phyloP scores from a whole-genome alignment of 768 basidiomycete genomes.

The Naganishia friedmannii region DNA sequence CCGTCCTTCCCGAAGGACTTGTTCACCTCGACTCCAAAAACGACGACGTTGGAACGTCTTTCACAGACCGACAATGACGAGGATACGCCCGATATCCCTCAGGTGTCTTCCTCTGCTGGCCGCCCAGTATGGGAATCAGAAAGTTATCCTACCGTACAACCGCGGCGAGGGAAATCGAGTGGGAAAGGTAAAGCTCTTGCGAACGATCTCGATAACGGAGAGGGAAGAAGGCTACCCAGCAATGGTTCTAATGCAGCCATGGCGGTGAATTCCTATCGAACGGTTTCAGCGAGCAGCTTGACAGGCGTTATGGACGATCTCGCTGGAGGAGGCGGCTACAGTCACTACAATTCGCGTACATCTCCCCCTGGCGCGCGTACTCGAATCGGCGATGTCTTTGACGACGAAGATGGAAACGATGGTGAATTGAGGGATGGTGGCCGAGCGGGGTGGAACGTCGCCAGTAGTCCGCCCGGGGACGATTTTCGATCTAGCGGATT shows the following conservation, averaged over 20 bases:
- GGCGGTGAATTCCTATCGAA: neutral
- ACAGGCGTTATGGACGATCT: slow-evolving; percentile 20
- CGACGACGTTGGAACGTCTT: neutral
- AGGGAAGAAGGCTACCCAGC: too few relatives aligned
- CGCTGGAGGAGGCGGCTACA: neutral
- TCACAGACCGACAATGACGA: slow-evolving; percentile 5
- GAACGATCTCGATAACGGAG: too few relatives aligned
- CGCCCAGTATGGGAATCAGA: slow-evolving; percentile 3
- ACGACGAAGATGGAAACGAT: neutral
- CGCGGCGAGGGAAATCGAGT: neutral
- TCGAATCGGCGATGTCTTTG: neutral
- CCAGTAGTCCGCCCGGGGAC: neutral
- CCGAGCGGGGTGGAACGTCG: neutral
- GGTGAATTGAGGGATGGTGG: neutral
- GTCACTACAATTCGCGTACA: neutral
- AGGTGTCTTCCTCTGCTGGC: neutral
- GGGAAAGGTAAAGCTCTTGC: too few relatives aligned
- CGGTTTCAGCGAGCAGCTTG: slow-evolving; percentile 1
- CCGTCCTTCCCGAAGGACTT: slow-evolving; percentile 4
- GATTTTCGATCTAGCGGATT: neutral
- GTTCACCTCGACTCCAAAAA: slow-evolving; percentile 7
- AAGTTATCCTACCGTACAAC: neutral
- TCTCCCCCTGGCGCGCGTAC: neutral
- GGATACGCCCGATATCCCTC: neutral
- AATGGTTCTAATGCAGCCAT: neutral